Percentiles rank a stretch among this genome's conserved stretches.
Conservation (phyloP, 768 basidiomycete genomes). For the Omphalotus guepiniiformis region DNA sequence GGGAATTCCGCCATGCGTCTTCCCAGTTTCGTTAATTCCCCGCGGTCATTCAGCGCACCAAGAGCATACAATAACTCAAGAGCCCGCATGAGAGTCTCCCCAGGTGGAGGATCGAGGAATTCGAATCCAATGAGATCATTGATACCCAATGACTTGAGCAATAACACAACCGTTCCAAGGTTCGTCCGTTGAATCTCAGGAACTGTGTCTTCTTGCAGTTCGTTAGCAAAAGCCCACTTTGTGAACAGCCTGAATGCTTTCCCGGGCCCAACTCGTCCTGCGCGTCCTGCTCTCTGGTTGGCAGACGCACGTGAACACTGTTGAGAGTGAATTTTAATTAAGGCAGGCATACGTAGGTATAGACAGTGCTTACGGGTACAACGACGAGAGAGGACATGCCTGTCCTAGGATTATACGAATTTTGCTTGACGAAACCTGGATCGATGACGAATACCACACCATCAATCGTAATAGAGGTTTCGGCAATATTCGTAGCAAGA, state of each 20-base stretch:
- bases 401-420: slow-evolving; percentile 96
- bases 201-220: slow-evolving; percentile 94
- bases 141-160: slow-evolving; percentile 96
- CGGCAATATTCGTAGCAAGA: slow-evolving; percentile 98
- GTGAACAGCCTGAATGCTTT: slow-evolving; percentile 99
- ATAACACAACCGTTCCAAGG: slow-evolving; percentile 88
- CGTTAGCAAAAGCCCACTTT: slow-evolving; percentile 96
- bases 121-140: slow-evolving; percentile 98
- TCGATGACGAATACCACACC: slow-evolving; percentile 99
- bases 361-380: slow-evolving; percentile 75
- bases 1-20: slow-evolving; percentile 99
- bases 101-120: slow-evolving; percentile 97
- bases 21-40: slow-evolving; percentile 96
- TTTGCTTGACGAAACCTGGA: slow-evolving; percentile 99
- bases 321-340: not conserved
- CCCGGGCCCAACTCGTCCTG: slow-evolving; percentile 96
- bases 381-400: slow-evolving; percentile 98
- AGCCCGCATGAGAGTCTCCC: slow-evolving; percentile 94
- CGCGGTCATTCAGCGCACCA: slow-evolving; percentile 93
- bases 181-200: slow-evolving; percentile 99
- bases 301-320: slow-evolving; percentile 97
- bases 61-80: slow-evolving; percentile 92
- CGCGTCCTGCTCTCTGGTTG: slow-evolving; percentile 94
- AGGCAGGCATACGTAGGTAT: not conserved
- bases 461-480: slow-evolving; percentile 98